Base-by-base conservation (phyloP, 169 alveolate species). In the Eimeria falciformis region DNA sequence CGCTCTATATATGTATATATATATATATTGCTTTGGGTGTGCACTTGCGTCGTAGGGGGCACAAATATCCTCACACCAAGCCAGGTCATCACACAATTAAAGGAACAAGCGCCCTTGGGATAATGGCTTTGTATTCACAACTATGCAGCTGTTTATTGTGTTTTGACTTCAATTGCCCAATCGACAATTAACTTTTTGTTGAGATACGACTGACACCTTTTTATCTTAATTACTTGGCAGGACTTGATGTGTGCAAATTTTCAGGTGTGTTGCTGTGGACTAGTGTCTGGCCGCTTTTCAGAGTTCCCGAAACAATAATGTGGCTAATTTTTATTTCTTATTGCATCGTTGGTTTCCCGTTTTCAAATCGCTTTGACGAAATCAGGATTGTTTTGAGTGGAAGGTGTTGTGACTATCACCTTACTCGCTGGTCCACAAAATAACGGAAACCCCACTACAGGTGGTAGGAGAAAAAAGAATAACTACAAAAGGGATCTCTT, bases 11-110 rank as follows among this genome's bases (percentile, higher is more conserved):
- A n/a, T n/a, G n/a, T 12, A 50, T 50, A 12, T 12, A 21, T 50
- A 12, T 1, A 50, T 50, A 21, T 50, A 12, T 21, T 50, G 18
- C 62, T 50, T 50, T 21, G 62, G 23, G 18, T 1, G 47, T 6
- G 21, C 12, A 53, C 71, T 33, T 53, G 4, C 55, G 29, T 1
- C 43, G 45, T 45, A 81, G 89, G 89, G 12, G 75, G 89, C 75
- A 81, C 89, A 37, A 81, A 55, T 33, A 81, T 81, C 55, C 89
- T 81, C 33, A 81, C 89, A 53, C 89, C 89, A n/a, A 55, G 77
- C 55, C 77, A 81, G 65, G 27, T 81, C 23, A 53, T 81, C 33
- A 81, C 50, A 21, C 89, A 81, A 43, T 46, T 81, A 45, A 81
- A 81, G 89, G 89, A 81, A 23, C 56, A 81, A 27, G 17, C 68